Evolutionary conservation across 1,284 basidiomycete species (phyloP).

Genomic region (Ganoderma resinaceum): DNA sequence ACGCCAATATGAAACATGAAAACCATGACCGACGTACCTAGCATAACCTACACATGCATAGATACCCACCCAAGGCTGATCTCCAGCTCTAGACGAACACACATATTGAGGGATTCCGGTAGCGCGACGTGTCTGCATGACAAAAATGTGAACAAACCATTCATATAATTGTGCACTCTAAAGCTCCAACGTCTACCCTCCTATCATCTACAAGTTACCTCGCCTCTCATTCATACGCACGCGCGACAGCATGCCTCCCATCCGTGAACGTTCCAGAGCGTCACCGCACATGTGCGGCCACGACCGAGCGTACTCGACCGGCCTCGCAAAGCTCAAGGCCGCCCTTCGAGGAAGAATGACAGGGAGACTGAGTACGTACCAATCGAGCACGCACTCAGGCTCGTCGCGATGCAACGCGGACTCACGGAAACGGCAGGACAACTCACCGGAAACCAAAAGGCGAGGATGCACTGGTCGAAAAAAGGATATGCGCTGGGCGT

Average conservation of each 20-base stretch:
- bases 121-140: too few species aligned
- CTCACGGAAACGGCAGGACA: neutral
- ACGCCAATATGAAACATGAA: too few species aligned
- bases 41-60: too few species aligned
- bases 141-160: too few species aligned
- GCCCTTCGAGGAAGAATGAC: neutral
- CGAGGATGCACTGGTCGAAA: neutral
- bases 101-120: too few species aligned
- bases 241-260: neutral
- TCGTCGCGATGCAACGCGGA: neutral
- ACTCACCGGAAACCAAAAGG: neutral
- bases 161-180: too few species aligned
- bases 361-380: neutral
- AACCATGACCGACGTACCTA: too few species aligned
- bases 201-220: too few species aligned
- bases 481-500: slow-evolving; percentile 5
- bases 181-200: too few species aligned
- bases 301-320: neutral
- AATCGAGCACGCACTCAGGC: neutral
- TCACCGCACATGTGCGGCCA: neutral
- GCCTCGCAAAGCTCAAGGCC: neutral
- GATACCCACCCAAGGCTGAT: too few species aligned
- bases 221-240: too few species aligned
- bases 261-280: neutral
- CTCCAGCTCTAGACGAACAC: too few species aligned